Conservation (phyloP, 2,329 filamentous ascomycete genomes). For the Pseudocercospora cruenta region DNA sequence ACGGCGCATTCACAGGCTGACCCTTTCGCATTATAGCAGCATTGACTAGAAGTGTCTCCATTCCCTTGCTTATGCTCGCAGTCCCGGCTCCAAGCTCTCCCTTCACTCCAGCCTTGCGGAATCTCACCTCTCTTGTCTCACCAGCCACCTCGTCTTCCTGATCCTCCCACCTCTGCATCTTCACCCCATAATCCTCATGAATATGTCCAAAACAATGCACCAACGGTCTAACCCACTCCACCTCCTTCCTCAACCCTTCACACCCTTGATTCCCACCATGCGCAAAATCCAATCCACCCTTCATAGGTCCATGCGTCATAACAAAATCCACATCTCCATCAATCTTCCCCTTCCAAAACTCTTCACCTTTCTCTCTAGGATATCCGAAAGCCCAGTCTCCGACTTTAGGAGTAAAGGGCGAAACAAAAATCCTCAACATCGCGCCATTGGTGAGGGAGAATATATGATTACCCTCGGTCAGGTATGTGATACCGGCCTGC, state of each 20-base stretch:
- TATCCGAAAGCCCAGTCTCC: conserved; percentile 60
- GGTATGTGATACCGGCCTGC: conserved; percentile 52
- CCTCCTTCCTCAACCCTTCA: conserved; percentile 54
- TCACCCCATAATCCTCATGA: conserved; percentile 48
- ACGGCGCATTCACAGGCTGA: conserved; percentile 58
- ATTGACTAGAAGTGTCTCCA: conserved; percentile 61
- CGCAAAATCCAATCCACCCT: conserved; percentile 29
- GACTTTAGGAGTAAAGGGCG: conserved; percentile 56
- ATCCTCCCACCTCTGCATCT: conserved; percentile 14
- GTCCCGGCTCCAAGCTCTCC: too few relatives aligned
- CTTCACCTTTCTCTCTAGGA: conserved; percentile 45
- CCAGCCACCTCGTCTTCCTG: neutral
- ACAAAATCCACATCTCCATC: conserved; percentile 40
- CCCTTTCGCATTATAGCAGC: conserved; percentile 57
- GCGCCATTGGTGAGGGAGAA: conserved; percentile 54
- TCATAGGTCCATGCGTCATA: conserved; percentile 45
- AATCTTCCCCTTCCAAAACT: conserved; percentile 27
- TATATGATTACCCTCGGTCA: conserved; percentile 55
- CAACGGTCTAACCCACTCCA: conserved; percentile 52
- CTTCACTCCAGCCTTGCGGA: too few relatives aligned
- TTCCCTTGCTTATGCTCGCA: conserved; percentile 36
- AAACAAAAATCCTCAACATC: conserved; percentile 55
- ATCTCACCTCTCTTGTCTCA: too few relatives aligned
- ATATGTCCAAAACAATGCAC: conserved; percentile 66
- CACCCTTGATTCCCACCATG: conserved; percentile 48